Conservation (phyloP, 2,329 filamentous ascomycete genomes). For the Cordyceps cicadae region DNA sequence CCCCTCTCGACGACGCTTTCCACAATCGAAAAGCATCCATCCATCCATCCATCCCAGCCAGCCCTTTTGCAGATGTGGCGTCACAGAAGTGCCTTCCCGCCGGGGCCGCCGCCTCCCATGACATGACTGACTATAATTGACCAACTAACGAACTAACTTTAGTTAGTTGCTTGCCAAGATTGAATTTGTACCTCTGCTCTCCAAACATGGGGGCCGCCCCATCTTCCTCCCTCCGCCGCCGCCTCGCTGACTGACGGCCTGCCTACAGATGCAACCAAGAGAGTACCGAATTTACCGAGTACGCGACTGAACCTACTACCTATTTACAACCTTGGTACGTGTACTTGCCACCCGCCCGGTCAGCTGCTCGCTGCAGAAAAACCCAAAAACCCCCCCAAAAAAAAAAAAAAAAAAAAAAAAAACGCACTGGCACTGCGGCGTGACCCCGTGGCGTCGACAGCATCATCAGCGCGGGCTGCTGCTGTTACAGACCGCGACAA, state of each 20-base stretch:
- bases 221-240: too few relatives aligned
- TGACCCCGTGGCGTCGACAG: not conserved
- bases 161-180: not conserved
- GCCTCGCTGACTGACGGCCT: not conserved
- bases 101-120: not conserved
- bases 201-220: not conserved
- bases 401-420: too few relatives aligned
- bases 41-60: not conserved
- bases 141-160: too few relatives aligned
- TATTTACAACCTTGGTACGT: too few relatives aligned
- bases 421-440: not conserved
- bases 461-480: not conserved
- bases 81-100: constrained; percentile 3
- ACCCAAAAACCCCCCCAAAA: too few relatives aligned
- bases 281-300: too few relatives aligned
- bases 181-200: not conserved
- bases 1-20: too few relatives aligned
- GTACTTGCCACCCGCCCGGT: not conserved
- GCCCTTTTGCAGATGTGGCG: constrained; percentile 5
- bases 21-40: too few relatives aligned
- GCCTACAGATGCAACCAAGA: not conserved
- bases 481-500: not conserved
- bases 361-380: not conserved
- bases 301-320: too few relatives aligned
- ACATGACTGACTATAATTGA: too few relatives aligned